Percentiles rank a stretch among this genome's conserved stretches.
phyloP scores from a whole-genome alignment of 257 asterid genomes.

The Rubia yunnanensis region DNA sequence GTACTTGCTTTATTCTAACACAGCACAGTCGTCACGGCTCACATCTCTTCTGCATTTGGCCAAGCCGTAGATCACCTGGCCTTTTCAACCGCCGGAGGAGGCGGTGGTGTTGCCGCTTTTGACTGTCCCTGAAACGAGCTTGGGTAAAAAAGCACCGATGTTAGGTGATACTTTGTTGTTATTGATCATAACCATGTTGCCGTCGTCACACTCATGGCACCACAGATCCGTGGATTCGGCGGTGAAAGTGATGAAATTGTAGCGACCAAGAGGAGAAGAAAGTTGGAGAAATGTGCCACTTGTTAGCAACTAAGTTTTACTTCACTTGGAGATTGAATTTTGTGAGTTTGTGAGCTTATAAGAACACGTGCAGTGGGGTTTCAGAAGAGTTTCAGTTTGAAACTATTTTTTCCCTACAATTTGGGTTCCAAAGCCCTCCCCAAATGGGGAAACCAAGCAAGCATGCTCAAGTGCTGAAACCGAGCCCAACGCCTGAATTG shows the following conservation, averaged over 20 bases:
- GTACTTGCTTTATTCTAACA: too few relatives aligned
- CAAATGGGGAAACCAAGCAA: too few relatives aligned
- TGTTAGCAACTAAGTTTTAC: too few relatives aligned
- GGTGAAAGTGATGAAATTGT: too few relatives aligned
- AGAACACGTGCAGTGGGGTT: too few relatives aligned
- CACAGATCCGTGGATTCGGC: constrained; percentile 43
- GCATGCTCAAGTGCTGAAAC: too few relatives aligned
- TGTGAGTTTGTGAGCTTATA: too few relatives aligned
- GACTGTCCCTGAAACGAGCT: constrained; percentile 29
- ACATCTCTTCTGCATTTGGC: constrained; percentile 81
- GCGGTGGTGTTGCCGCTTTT: constrained; percentile 33
- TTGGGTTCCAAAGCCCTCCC: too few relatives aligned
- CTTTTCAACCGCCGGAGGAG: constrained; percentile 37
- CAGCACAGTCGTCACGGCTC: constrained; percentile 43
- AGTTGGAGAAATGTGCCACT: constrained; percentile 27
- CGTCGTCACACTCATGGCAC: constrained; percentile 25
- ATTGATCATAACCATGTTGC: constrained; percentile 14
- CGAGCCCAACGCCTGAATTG: too few relatives aligned
- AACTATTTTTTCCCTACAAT: too few relatives aligned
- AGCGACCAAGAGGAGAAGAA: constrained; percentile 15
- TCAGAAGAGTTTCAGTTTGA: too few relatives aligned
- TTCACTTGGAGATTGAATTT: too few relatives aligned
- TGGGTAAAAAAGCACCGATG: constrained; percentile 28
- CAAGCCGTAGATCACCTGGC: constrained; percentile 65
- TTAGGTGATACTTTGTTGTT: constrained; percentile 24